Evolutionary conservation across 495 filamentous ascomycete species (phyloP), one percentile per base, ranked within the genome.

Genomic region (Glarea lozoyensis): DNA sequence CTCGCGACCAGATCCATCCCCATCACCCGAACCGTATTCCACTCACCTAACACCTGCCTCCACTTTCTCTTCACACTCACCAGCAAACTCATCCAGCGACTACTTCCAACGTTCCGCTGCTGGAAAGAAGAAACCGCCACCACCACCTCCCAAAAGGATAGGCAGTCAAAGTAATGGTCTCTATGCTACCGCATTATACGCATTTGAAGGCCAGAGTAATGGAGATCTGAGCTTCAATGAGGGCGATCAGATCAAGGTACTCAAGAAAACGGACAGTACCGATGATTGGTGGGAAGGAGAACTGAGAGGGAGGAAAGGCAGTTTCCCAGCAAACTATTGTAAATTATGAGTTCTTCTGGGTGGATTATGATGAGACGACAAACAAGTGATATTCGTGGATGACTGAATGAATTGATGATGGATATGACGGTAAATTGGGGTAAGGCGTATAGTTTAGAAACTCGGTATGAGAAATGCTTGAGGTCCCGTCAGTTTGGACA

Each of bases 201-300:
- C 81, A 38, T 97, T 93, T 60, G 66, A 70, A 0, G 87, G 84
- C 0, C 75, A 88, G 53, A 73, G 70, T 12, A 57, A 59, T 1
- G 88, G 84, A 0, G 90, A 97, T 63, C 60, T 97, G 36, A 72
- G 70, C 10, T 96, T 97, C 61, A 68, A 65, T 9, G 83, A 93
- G 61, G 89, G 89, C 0, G 90, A 94, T 49, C 72, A 75, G 49
- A 96, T 97, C 51, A 78, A 73, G 40, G 80, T 97, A 2, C 57
- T 92, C 15, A 84, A 83, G 67, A 86, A 81, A 68, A 96, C 90
- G 2, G 76, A 75, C 15, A 92, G 83, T 42, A 81, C 76, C 21
- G 85, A 95, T 61, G 90, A 95, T 55, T 97, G 90, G 90, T 97
- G 90, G 90, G 79, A 87, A 42, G 90, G 90, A 13, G 88, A 96